Base-by-base conservation (phyloP, 2,329 filamentous ascomycete genomes). In the Phialophora expanda region DNA sequence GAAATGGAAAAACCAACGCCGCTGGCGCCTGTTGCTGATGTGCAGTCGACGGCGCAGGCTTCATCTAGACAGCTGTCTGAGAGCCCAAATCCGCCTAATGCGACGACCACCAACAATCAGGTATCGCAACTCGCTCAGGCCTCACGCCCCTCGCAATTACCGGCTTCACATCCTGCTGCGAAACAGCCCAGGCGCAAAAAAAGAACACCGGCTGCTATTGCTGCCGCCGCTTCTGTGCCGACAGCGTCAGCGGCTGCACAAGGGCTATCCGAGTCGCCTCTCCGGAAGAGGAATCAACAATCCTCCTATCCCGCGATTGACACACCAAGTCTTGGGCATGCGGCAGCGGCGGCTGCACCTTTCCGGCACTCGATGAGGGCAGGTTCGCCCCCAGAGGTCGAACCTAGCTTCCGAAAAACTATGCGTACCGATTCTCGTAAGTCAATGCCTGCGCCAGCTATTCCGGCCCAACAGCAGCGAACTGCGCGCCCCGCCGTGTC, bases 351-450 rank as follows among this genome's bases (percentile, higher is more conserved):
- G 26, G 63, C 64, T 44, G 34, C 65, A 54, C 64, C 63, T 2
- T 66, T 69, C 34, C 70, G 69, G 59, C 66, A 68, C 9, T 71
- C 73, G n/a, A 68, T 73, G 68, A 64, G 72, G 34, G 61, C 64
- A 12, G 50, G 60, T 22, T 51, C 66, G 14, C 41, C 58, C 17
- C 58, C 66, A 30, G 56, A 65, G 11, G 38, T 63, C 14, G 66
- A 71, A 44, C 64, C 64, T 17, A 50, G 41, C 14, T 62, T 71
- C 48, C 66, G 62, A 20, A 68, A 68, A 50, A 62, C 68, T 11
- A 67, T 71, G 68, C 66, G 70, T n/a, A 60, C 53, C 24, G 38
- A 61, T 44, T 66, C 67, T 44, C 67, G 61, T 32, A 61, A 61
- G 44, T 61, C 65, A 17, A 59, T 58, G 30, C 53, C 54, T 28